Evolutionary conservation across 2,329 filamentous ascomycete species (phyloP).

Genomic region (Cytospora piceicola): DNA sequence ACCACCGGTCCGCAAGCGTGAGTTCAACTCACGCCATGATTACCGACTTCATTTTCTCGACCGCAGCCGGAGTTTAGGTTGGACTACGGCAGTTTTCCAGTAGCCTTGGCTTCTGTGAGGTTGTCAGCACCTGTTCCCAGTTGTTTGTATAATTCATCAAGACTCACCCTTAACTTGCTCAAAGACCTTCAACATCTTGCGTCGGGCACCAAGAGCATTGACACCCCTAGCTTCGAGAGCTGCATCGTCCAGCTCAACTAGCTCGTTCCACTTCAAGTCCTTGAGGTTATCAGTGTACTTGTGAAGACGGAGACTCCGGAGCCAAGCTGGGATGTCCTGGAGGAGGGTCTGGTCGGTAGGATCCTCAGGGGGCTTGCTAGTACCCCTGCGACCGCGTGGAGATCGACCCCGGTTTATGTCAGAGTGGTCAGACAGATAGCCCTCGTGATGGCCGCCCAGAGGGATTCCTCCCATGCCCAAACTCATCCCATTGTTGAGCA

Average conservation of each 20-base stretch:
- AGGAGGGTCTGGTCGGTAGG: slow-evolving; percentile 88
- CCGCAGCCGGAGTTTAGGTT: slow-evolving; percentile 11
- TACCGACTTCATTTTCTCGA: slow-evolving; percentile 12
- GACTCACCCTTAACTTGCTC: slow-evolving; percentile 82
- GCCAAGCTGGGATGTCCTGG: slow-evolving; percentile 94
- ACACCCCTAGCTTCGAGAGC: slow-evolving; percentile 91
- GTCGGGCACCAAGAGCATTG: slow-evolving; percentile 88
- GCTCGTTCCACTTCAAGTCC: slow-evolving; percentile 93
- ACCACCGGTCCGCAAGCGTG: slow-evolving; percentile 10
- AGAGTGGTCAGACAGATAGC: slow-evolving; percentile 91
- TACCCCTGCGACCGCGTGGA: slow-evolving; percentile 87
- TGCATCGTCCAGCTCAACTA: slow-evolving; percentile 90
- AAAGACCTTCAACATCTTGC: slow-evolving; percentile 99
- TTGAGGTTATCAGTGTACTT: slow-evolving; percentile 99
- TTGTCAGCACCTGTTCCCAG: slow-evolving; percentile 37
- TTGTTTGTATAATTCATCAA: not conserved
- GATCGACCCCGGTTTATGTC: slow-evolving; percentile 90
- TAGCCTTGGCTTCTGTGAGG: slow-evolving; percentile 67
- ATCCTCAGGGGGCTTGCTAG: slow-evolving; percentile 96
- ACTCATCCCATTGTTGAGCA: slow-evolving; percentile 71
- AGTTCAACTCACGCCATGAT: slow-evolving; percentile 25
- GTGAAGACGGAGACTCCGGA: slow-evolving; percentile 90
- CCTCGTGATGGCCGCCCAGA: slow-evolving; percentile 71
- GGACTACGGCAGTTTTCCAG: slow-evolving; percentile 66
- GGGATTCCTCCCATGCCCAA: slow-evolving; percentile 76